A percentile compares a stretch with the other conserved stretches of the same genome.
These are phyloP conservation scores for Salix koriyanagi DNA, from an alignment of 345 rosid genomes.

Conservation along the genomic window DNA sequence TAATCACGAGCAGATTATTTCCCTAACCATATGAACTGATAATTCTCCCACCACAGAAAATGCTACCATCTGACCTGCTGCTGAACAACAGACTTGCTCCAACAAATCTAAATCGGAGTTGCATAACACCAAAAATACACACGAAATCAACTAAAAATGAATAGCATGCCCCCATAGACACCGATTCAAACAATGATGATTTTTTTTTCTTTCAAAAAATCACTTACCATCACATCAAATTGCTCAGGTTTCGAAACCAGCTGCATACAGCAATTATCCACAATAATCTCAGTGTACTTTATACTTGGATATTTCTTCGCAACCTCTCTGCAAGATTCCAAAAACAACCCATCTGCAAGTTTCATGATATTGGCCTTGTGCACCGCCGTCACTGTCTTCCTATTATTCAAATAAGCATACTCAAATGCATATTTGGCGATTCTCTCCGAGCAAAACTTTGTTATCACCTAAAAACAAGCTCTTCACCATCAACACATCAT, in stretches of 20 bases:
- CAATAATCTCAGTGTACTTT: constrained; percentile 80
- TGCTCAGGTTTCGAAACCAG: constrained; percentile 98
- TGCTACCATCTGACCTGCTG: neutral
- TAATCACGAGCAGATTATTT: no score
- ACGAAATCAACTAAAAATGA: neutral
- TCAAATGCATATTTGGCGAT: constrained; percentile 92
- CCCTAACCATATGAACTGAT: neutral
- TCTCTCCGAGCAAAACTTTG: constrained; percentile 95
- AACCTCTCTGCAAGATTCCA: constrained; percentile 92
- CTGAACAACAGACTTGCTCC: neutral
- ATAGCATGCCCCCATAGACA: neutral
- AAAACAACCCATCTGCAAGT: constrained; percentile 92
- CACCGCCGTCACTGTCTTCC: constrained; percentile 92
- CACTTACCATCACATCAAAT: constrained; percentile 90
- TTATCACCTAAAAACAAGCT: constrained; percentile 59
- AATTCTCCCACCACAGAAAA: neutral
- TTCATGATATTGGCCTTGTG: constrained; percentile 98
- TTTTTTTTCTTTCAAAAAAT: no score
- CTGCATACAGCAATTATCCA: constrained; percentile 97
- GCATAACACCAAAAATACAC: neutral
- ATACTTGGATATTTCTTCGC: constrained; percentile 77
- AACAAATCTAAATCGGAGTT: neutral
- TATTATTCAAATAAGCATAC: constrained; percentile 87
- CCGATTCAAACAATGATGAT: neutral
- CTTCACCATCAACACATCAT: neutral